Base-by-base conservation (phyloP, 2,329 filamentous ascomycete genomes). In the Xylariaceae sp. region DNA sequence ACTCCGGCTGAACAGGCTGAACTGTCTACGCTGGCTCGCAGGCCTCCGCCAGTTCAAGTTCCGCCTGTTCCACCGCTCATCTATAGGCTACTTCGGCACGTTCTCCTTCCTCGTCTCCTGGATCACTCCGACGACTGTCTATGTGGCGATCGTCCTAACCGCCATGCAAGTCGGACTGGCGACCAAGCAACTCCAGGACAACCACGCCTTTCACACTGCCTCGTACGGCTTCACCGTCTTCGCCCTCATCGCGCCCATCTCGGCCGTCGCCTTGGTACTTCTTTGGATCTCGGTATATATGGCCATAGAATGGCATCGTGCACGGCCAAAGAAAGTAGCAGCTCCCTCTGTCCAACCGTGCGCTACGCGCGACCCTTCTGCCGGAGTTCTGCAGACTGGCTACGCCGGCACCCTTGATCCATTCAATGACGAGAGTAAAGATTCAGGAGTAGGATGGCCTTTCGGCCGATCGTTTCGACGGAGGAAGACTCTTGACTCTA, bases 141-240 rank as follows among this genome's bases (percentile, higher is more conserved):
- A 77, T 62, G 65, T 80, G 17, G 74, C 73, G 47, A 64, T 82
- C 15, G 71, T 80, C 15, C 70, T 82, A 35, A 76, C 75, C 2
- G 79, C 79, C 0, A 79, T 82, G 76, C 79, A 82, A 67, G 76
- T 80, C 13, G 77, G 76, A 0, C 66, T 80, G 8, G 71, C 72
- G 2, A 78, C 74, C 0, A 62, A 72, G 2, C 51, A 51, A 15
- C 71, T 80, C 1, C 53, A 56, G 0, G 61, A 69, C 0, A 77
- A 73, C 61, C 13, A 59, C 0, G 58, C 64, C 0, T 83, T 82
- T 64, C 73, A 78, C 62, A 51, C 56, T 5, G 78, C 74, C 1
- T 75, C 75, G 1, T 79, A 78, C 87, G 56, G 48, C 45, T 55
- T 51, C 35, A 55, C 56, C 2, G 18, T 58, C 17, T 51, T 58